These are phyloP conservation scores for Perkinsus chesapeaki DNA, from an alignment of 169 alveolate species.

Conservation along the genomic window DNA sequence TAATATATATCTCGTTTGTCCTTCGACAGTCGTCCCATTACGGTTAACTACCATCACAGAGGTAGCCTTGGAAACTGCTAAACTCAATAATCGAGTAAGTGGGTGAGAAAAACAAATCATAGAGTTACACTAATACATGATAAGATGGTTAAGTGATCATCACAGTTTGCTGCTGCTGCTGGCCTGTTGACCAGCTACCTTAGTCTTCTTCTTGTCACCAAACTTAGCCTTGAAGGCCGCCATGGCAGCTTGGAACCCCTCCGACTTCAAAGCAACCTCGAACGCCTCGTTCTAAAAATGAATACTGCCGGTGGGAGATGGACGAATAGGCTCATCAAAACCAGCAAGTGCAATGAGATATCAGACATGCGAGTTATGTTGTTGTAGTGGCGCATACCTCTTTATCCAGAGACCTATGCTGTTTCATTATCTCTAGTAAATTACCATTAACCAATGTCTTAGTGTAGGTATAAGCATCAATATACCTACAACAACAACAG, in stretches of 20 bases:
- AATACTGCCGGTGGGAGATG: neutral
- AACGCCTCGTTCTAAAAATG: neutral
- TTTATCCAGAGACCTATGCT: neutral
- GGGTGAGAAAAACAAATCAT: neutral
- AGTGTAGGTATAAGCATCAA: neutral
- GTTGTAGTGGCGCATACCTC: too few relatives aligned
- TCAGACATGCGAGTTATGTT: too few relatives aligned
- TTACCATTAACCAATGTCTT: neutral
- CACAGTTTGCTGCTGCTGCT: too few relatives aligned
- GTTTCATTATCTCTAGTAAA: neutral
- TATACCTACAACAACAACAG: neutral
- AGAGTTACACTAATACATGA: neutral
- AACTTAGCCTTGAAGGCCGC: neutral
- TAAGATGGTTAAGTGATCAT: too few relatives aligned
- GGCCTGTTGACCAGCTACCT: neutral
- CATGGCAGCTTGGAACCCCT: neutral
- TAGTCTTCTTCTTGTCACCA: neutral
- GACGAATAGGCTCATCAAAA: neutral
- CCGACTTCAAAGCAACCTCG: neutral
- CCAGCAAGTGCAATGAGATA: neutral
- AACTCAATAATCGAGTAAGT: neutral
- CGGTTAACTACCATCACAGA: too few relatives aligned
- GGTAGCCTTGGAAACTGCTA: too few relatives aligned
- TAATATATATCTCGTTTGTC: slow-evolving; percentile 77
- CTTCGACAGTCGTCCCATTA: neutral